phyloP scores from a whole-genome alignment of 352 stramenopile species.

The Phytophthora brassicae region DNA sequence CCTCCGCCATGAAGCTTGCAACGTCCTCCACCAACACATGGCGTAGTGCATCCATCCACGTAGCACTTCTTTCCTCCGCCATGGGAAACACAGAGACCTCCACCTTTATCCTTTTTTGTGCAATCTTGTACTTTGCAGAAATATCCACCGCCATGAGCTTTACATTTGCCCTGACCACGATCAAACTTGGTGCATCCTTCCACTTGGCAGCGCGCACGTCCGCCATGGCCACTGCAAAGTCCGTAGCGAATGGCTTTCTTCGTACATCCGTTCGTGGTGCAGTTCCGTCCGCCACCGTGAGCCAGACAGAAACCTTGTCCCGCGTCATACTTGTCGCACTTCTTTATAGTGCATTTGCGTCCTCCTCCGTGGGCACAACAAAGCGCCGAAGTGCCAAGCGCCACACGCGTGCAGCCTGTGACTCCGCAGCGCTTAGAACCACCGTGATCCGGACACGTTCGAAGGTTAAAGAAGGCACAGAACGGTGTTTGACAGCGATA shows the following conservation, averaged over 20 bases:
- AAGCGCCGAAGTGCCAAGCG: conserved; percentile 45
- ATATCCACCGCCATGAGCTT: conserved; percentile 81
- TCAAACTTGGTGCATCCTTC: conserved; percentile 79
- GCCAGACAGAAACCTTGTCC: conserved; percentile 65
- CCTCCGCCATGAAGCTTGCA: conserved; percentile 75
- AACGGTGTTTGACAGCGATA: conserved; percentile 74
- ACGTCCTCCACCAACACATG: conserved; percentile 68
- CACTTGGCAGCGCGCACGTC: conserved; percentile 71
- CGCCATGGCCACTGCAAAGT: conserved; percentile 71
- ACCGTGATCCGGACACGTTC: conserved; percentile 76
- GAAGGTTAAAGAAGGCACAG: conserved; percentile 68
- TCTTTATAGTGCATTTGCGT: conserved; percentile 68
- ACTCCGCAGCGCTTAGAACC: conserved; percentile 66
- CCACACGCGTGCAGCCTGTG: conserved; percentile 54
- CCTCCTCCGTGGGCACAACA: conserved; percentile 72
- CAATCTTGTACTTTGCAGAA: conserved; percentile 78
- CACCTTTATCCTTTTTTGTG: conserved; percentile 83
- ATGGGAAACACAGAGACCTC: conserved; percentile 74
- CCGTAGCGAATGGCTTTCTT: conserved; percentile 83
- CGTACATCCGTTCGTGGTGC: conserved; percentile 53
- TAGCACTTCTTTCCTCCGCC: conserved; percentile 86
- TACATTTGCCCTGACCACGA: conserved; percentile 76
- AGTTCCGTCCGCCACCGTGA: conserved; percentile 71
- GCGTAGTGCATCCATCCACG: conserved; percentile 60
- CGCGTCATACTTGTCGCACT: conserved; percentile 75